A percentile compares a stretch with the other conserved stretches of the same genome.
Conservation (phyloP, 257 asterid genomes). For the Solanum virginianum region DNA sequence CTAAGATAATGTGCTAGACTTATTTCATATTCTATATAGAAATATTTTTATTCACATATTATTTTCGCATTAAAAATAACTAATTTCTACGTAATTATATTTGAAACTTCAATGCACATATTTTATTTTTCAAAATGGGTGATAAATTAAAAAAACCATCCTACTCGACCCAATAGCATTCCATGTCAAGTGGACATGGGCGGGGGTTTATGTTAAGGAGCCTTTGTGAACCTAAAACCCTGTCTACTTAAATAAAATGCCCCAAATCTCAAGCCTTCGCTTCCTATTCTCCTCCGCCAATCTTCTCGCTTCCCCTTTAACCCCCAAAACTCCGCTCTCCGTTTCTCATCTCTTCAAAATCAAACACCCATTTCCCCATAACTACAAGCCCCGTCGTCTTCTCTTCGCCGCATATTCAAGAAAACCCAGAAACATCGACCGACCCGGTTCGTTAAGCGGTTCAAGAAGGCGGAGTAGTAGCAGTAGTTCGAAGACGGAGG, state of each 20-base stretch:
- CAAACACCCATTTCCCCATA: conserved; percentile 4
- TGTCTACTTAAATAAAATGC: conserved; percentile 20
- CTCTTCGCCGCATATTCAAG: conserved; percentile 26
- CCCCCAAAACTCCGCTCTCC: conserved; percentile 20
- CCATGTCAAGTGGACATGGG: neutral
- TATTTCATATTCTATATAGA: too few species aligned
- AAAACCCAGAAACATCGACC: conserved; percentile 17
- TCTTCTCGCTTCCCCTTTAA: conserved; percentile 18
- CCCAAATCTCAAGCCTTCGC: conserved; percentile 55
- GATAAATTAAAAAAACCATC: neutral
- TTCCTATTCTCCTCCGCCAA: conserved; percentile 54
- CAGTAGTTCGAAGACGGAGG: conserved; percentile 1
- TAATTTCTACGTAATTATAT: too few species aligned
- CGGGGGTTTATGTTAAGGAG: neutral
- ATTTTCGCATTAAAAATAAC: too few species aligned
- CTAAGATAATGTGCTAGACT: too few species aligned
- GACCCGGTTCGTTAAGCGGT: conserved; percentile 16
- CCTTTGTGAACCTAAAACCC: conserved; percentile 19
- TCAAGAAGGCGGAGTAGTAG: conserved; percentile 10
- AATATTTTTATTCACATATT: too few species aligned
- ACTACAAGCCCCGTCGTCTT: conserved; percentile 11
- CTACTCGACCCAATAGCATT: neutral
- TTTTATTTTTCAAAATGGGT: neutral
- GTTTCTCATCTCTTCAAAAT: conserved; percentile 5
- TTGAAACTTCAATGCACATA: neutral